A percentile compares a stretch with the other conserved stretches of the same genome.
phyloP scores from a whole-genome alignment of 805 yeast genomes.

The Kodamaea hsintzibuensis region DNA sequence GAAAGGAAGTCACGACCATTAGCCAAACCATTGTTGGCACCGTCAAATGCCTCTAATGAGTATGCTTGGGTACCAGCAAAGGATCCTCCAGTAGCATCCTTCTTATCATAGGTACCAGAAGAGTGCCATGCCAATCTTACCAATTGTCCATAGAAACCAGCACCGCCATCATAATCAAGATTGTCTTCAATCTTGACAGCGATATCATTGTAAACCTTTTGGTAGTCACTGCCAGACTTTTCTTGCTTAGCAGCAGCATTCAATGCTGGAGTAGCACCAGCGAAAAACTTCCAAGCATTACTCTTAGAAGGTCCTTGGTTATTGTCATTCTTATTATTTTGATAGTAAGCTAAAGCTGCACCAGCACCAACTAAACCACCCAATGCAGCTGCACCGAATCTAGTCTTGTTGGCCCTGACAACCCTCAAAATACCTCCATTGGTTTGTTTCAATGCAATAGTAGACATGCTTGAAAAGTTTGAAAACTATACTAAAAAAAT shows the following conservation, averaged over 20 bases:
- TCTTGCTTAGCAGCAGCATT: conserved; percentile 27
- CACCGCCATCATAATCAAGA: conserved; percentile 33
- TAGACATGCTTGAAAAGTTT: conserved; percentile 11
- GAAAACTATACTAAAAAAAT: neutral
- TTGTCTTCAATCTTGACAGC: conserved; percentile 38
- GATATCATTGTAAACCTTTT: conserved; percentile 68
- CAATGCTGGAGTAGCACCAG: conserved; percentile 9
- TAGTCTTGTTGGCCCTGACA: conserved; percentile 1
- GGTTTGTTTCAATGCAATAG: conserved; percentile 10
- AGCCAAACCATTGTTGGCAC: conserved; percentile 51
- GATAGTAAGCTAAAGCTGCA: conserved; percentile 20
- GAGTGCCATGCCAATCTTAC: conserved; percentile 43
- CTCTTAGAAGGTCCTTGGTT: conserved; percentile 12
- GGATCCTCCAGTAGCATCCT: conserved; percentile 34
- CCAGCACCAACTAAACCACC: conserved; percentile 27
- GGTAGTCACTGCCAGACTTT: conserved; percentile 54
- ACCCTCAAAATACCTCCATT: conserved; percentile 4
- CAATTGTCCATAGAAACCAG: conserved; percentile 40
- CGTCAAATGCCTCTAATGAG: conserved; percentile 55
- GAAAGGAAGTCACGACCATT: conserved; percentile 57
- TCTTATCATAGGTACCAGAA: conserved; percentile 32
- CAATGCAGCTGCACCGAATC: conserved; percentile 10
- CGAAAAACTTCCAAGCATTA: conserved; percentile 9
- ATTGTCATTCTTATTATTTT: conserved; percentile 17
- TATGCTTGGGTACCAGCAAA: conserved; percentile 39